A percentile compares a stretch with the other conserved stretches of the same genome.
phyloP scores from a whole-genome alignment of 192 early-diverging fungal species.

The Entomortierella chlamydospora region DNA sequence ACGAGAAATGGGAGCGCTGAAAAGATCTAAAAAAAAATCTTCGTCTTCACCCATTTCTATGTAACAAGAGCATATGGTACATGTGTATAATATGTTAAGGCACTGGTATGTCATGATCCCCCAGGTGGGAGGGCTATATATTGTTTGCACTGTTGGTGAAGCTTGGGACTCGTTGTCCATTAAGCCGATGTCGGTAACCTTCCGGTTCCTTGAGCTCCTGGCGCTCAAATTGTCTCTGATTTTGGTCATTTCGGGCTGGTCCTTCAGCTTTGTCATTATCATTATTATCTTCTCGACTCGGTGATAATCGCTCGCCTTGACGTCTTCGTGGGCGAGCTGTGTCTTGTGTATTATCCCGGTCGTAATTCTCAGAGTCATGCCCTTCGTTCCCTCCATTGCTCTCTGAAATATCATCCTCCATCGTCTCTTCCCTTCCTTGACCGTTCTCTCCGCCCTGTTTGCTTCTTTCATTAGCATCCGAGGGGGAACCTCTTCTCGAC shows the following conservation, averaged over 20 bases:
- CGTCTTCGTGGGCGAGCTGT: background rate
- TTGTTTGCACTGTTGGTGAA: background rate
- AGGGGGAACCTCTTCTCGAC: background rate
- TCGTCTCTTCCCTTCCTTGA: background rate
- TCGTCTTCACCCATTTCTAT: no score
- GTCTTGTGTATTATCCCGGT: conserved; percentile 10
- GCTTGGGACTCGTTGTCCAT: no score
- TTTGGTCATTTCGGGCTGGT: background rate
- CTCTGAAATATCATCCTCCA: background rate
- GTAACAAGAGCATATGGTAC: background rate
- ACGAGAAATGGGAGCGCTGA: no score
- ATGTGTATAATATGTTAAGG: no score
- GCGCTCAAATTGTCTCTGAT: background rate
- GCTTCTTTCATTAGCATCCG: background rate
- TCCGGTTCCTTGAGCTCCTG: conserved; percentile 3
- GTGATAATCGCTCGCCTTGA: background rate
- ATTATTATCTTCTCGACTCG: background rate
- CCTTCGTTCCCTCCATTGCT: no score
- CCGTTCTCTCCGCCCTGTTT: background rate
- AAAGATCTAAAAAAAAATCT: no score
- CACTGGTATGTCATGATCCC: background rate
- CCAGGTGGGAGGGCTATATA: background rate
- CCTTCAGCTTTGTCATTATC: background rate
- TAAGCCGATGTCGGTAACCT: conserved; percentile 9
- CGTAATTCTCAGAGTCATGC: background rate